Base-by-base conservation (phyloP, 1,284 basidiomycete genomes). In the Heterobasidion irregulare region DNA sequence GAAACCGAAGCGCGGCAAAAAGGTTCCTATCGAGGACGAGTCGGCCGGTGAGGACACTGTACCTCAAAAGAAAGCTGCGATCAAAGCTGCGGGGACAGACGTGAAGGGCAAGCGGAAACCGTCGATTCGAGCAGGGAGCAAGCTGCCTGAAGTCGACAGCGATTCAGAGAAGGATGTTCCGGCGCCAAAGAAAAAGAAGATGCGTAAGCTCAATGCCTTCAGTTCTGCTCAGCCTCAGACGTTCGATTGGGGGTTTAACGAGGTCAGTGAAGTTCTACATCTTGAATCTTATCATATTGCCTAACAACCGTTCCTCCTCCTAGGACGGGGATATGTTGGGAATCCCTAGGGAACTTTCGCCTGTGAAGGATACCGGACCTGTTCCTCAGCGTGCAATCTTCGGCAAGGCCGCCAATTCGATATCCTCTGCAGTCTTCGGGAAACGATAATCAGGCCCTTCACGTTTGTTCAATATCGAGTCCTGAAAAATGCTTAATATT, bases 181-280 rank as follows among this genome's bases (percentile, higher is more conserved):
- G 8, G 63, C 53, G 18, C 73, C 69, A 8, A 78, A 75, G 67
- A 80, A 77, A 69, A 86, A 82, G 70, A 85, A 80, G 67, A 81
- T 78, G 59, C 74, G 80, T 61, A 83, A 79, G 66, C 78, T 86
- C 58, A 82, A 79, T 58, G 61, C 85, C 26, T 83, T 83, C 62
- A 68, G 70, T 6, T 59, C 67, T 43, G 65, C 72, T 53, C 71
- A 74, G 56, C 64, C 74, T 1, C 55, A 65, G n/a, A 66, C 72
- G 13, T 75, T 80, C 56, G 64, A 71, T 50, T 77, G 75, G 73
- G 65, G 68, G 47, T 47, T 72, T 53, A 60, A 65, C 50, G 65
- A 71, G 67, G 77, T 79, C 62, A 41, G 65, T 57, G 18, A 10
- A 18, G 55, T 36, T 47, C 7, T 26, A 26, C 26, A 26, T 26